phyloP scores from a whole-genome alignment of 768 basidiomycete species.

The Infundibulicybe gibba region DNA sequence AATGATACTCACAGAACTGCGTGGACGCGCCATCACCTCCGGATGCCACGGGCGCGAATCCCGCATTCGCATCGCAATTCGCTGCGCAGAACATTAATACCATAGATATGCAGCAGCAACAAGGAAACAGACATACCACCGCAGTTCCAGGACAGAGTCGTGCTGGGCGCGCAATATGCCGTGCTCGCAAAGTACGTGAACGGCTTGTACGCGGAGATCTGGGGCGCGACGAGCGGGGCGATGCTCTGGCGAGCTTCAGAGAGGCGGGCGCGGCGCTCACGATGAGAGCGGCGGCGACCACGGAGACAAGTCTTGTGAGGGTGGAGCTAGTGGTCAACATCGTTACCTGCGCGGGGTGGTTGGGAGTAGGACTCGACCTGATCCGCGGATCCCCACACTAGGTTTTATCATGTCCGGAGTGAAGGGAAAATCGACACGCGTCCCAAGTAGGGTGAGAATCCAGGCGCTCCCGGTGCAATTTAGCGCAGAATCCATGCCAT shows the following conservation, averaged over 20 bases:
- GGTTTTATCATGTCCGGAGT: no score
- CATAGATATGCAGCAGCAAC: no score
- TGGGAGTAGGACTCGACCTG: no score
- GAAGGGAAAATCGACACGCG: no score
- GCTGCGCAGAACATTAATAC: no score
- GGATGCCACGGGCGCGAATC: conserved; percentile 38
- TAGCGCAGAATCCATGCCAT: no score
- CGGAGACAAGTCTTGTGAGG: no score
- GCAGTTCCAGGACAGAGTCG: background rate
- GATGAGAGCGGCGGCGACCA: background rate
- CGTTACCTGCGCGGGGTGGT: no score
- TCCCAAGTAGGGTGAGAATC: no score
- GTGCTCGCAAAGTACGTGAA: background rate
- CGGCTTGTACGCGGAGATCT: background rate
- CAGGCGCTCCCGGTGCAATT: no score
- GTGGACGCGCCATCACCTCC: conserved; percentile 37
- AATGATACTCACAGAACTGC: conserved; percentile 33
- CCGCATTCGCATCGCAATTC: conserved; percentile 35
- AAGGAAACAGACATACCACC: background rate
- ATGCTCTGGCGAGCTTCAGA: background rate
- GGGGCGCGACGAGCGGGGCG: background rate
- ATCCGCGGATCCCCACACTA: no score
- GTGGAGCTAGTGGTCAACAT: no score
- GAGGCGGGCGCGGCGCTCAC: background rate
- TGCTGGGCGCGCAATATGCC: background rate